phyloP scores from a whole-genome alignment of 2,329 filamentous ascomycete genomes.

The Cadophora malorum region DNA sequence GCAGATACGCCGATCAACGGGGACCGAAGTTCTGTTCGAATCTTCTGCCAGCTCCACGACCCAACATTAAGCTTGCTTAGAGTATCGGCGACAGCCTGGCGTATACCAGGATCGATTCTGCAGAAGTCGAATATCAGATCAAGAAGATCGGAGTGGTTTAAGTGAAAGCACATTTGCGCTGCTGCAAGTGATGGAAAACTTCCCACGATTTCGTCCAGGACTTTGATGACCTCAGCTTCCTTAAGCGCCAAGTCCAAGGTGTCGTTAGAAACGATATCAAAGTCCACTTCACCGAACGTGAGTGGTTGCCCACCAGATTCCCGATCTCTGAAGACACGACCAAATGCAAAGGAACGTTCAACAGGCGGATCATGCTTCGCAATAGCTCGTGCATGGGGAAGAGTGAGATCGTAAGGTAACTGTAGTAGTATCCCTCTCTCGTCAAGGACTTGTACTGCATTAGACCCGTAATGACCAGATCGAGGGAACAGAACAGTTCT shows the following conservation, averaged over 20 bases:
- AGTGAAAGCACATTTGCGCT: conserved; percentile 82
- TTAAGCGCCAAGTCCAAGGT: conserved; percentile 84
- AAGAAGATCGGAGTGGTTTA: conserved; percentile 88
- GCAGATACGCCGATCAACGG: conserved; percentile 81
- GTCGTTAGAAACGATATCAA: conserved; percentile 89
- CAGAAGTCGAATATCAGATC: conserved; percentile 91
- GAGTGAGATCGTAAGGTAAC: conserved; percentile 89
- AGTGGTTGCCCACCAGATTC: conserved; percentile 80
- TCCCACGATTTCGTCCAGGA: conserved; percentile 87
- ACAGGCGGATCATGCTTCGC: conserved; percentile 73
- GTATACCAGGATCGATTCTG: conserved; percentile 72
- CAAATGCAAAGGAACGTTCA: conserved; percentile 85
- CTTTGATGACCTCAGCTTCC: conserved; percentile 93
- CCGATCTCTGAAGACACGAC: conserved; percentile 82
- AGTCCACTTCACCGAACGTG: conserved; percentile 89
- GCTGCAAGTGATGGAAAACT: conserved; percentile 78
- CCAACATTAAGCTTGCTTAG: conserved; percentile 87
- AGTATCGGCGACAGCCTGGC: conserved; percentile 78
- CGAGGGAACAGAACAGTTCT: conserved; percentile 81
- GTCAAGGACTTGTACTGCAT: conserved; percentile 82
- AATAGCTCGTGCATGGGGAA: conserved; percentile 85
- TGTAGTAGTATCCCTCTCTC: conserved; percentile 87
- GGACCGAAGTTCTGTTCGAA: conserved; percentile 82
- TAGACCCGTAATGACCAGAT: conserved; percentile 76
- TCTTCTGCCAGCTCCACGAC: conserved; percentile 81